phyloP scores from a whole-genome alignment of 331 rosid genomes.

The Cydonia oblonga region DNA sequence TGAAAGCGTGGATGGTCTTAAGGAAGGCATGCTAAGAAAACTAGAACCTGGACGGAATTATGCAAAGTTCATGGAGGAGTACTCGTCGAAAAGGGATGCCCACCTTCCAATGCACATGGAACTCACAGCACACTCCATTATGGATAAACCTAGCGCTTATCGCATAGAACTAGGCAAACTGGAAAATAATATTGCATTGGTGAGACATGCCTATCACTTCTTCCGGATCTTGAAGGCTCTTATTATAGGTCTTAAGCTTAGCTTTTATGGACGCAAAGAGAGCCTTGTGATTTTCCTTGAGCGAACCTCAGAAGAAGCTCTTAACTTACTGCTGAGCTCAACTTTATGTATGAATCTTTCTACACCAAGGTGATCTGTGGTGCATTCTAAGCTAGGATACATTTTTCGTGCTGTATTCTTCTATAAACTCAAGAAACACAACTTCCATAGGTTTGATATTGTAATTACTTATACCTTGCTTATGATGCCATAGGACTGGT shows the following conservation, averaged over 20 bases:
- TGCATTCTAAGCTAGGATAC: not conserved
- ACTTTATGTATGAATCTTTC: constrained; percentile 34
- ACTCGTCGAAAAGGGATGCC: not conserved
- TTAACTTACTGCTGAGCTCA: constrained; percentile 27
- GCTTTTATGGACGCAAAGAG: constrained; percentile 4
- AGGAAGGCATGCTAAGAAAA: not conserved
- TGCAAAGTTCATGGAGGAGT: constrained; percentile 4
- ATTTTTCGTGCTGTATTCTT: constrained; percentile 1
- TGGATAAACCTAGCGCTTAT: no score
- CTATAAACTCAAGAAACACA: not conserved
- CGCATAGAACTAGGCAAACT: not conserved
- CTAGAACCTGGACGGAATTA: constrained; percentile 18
- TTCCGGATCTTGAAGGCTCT: constrained; percentile 17
- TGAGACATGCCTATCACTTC: constrained; percentile 6
- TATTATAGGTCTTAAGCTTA: constrained; percentile 20
- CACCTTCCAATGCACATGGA: constrained; percentile 7
- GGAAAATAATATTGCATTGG: not conserved
- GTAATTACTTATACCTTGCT: constrained; percentile 23
- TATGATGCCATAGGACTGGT: constrained; percentile 19
- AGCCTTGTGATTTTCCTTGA: constrained; percentile 11
- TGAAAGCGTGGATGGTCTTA: constrained; percentile 21
- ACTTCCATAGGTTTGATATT: constrained; percentile 1
- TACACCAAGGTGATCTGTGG: constrained; percentile 28
- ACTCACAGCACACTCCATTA: not conserved
- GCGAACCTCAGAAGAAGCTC: not conserved